phyloP scores from a whole-genome alignment of 2,329 filamentous ascomycete species.

The Fusarium burgessii region DNA sequence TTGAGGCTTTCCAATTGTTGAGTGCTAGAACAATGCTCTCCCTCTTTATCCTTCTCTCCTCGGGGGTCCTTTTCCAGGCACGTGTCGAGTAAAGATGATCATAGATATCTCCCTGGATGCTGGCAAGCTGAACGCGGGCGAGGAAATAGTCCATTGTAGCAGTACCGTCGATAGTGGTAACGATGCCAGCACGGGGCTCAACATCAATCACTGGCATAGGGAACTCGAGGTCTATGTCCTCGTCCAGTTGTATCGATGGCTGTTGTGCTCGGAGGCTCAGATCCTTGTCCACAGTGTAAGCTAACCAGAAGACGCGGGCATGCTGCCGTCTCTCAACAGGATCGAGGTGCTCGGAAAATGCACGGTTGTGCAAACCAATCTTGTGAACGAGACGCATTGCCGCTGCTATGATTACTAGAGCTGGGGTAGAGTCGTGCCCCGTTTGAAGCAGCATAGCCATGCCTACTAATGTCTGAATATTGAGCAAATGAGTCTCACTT shows the following conservation, averaged over 20 bases:
- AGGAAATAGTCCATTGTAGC: slow-evolving; percentile 2
- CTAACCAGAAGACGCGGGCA: slow-evolving; percentile 14
- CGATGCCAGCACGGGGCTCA: background rate
- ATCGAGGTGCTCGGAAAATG: background rate
- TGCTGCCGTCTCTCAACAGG: background rate
- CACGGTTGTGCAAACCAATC: slow-evolving; percentile 3
- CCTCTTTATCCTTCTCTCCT: background rate
- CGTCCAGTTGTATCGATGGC: slow-evolving; percentile 7
- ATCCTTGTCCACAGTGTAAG: slow-evolving; percentile 13
- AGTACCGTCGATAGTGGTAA: background rate
- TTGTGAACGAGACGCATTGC: slow-evolving; percentile 11
- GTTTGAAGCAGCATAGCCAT: slow-evolving; percentile 15
- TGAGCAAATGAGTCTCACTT: background rate
- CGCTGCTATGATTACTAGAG: background rate
- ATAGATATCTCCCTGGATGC: background rate
- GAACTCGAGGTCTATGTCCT: slow-evolving; percentile 9
- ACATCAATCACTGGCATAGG: fast-evolving
- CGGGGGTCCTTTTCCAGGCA: background rate
- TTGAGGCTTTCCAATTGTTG: background rate
- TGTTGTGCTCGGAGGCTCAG: slow-evolving; percentile 5
- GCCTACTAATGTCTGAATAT: slow-evolving; percentile 12
- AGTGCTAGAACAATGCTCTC: background rate
- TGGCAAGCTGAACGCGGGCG: slow-evolving; percentile 1
- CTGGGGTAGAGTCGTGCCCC: background rate
- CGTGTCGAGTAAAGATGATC: slow-evolving; percentile 9